Evolutionary conservation across 108 stramenopile genomes (phyloP).

Genomic region (Fragilariopsis cylindrus): DNA sequence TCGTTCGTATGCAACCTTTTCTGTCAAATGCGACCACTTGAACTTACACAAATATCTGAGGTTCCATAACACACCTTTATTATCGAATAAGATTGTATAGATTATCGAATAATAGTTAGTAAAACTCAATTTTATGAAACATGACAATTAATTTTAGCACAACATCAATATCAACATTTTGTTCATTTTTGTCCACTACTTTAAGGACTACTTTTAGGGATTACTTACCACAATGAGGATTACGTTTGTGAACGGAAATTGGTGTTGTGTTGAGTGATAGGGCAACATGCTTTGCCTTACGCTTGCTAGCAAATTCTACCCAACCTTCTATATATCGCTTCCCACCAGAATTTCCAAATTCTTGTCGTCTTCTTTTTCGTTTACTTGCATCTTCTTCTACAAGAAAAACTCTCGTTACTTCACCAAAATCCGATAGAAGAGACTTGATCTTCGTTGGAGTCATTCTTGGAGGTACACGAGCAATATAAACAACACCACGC

Average conservation of each 20-base stretch:
- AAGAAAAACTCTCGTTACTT: conserved; percentile 90
- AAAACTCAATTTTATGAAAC: neutral
- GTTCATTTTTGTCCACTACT: no score
- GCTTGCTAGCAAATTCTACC: conserved; percentile 94
- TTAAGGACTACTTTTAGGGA: neutral
- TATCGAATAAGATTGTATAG: conserved; percentile 15
- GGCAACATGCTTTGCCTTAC: conserved; percentile 83
- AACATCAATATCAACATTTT: no score
- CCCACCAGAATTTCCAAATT: conserved; percentile 64
- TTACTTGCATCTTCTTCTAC: conserved; percentile 88
- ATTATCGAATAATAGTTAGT: neutral
- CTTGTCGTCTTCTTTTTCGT: conserved; percentile 76
- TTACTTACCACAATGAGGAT: conserved; percentile 61
- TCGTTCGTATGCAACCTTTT: conserved; percentile 97
- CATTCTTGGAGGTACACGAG: conserved; percentile 95
- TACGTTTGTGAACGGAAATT: conserved; percentile 81
- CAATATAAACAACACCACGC: conserved; percentile 92
- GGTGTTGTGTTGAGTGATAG: conserved; percentile 83
- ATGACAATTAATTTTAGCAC: neutral
- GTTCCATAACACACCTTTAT: conserved; percentile 89
- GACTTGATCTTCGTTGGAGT: conserved; percentile 92
- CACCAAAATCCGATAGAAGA: conserved; percentile 87
- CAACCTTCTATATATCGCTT: conserved; percentile 95
- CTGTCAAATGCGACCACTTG: conserved; percentile 95
- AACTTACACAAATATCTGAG: conserved; percentile 94